A percentile compares a stretch with the other conserved stretches of the same genome.
Evolutionary conservation across 768 basidiomycete species (phyloP).

Genomic region (Vararia minispora): DNA sequence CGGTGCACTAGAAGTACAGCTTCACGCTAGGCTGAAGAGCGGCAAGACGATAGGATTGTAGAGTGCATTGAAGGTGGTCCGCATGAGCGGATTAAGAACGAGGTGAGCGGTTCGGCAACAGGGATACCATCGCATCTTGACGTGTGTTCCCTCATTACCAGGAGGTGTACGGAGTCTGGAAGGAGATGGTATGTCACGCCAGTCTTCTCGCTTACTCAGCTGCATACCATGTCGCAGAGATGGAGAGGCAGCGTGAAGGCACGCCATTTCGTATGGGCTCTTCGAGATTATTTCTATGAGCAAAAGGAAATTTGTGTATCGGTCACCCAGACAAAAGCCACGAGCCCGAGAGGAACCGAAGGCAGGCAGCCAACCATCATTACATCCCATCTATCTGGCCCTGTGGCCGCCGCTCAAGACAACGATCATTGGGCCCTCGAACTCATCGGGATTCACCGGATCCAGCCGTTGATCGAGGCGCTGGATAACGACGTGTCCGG

Average conservation of each 20-base stretch:
- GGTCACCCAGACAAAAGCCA: too few species aligned
- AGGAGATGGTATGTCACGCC: conserved; percentile 9
- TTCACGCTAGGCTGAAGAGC: conserved; percentile 3
- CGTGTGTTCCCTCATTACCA: neutral
- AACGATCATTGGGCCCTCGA: conserved; percentile 17
- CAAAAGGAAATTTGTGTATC: neutral
- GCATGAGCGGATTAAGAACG: conserved; percentile 13
- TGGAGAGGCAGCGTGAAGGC: conserved; percentile 18
- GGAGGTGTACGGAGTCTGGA: conserved; percentile 13
- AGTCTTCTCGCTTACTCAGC: neutral
- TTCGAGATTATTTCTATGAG: conserved; percentile 16
- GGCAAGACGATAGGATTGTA: conserved; percentile 16
- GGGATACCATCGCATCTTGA: neutral
- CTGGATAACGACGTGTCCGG: conserved; percentile 16
- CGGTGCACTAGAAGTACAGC: conserved; percentile 1
- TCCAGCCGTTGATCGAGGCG: conserved; percentile 15
- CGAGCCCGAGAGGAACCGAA: too few species aligned
- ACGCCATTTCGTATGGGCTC: conserved; percentile 12
- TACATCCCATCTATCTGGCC: too few species aligned
- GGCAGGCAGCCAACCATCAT: too few species aligned
- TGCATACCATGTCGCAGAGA: conserved; percentile 5
- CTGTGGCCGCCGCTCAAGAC: neutral
- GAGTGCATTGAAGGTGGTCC: conserved; percentile 9
- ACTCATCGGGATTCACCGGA: conserved; percentile 13
- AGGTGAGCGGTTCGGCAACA: conserved; percentile 1